Percentiles rank a stretch among this genome's conserved stretches.
Evolutionary conservation across 1,139 yeast species (phyloP).

Genomic region (Kluyveromyces sp.): DNA sequence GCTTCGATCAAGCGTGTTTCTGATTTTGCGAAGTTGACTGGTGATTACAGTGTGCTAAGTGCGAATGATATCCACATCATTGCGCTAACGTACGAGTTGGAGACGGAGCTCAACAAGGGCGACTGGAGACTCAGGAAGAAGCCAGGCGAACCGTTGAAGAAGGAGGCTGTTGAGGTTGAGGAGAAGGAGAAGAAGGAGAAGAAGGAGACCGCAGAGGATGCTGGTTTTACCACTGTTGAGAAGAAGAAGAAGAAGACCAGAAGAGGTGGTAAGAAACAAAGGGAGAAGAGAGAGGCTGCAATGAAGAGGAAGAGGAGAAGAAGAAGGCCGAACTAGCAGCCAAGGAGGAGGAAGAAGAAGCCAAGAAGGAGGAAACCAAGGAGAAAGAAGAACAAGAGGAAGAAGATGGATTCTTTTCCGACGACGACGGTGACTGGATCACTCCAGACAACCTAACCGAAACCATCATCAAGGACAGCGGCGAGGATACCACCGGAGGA

Average conservation of each 20-base stretch:
- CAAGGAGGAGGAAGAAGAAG: constrained; percentile 11
- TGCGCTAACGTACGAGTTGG: constrained; percentile 86
- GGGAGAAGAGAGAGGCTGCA: constrained; percentile 46
- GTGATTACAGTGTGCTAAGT: constrained; percentile 83
- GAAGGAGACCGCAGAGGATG: constrained; percentile 11
- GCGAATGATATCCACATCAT: constrained; percentile 86
- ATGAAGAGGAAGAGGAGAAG: background rate
- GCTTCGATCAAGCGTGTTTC: constrained; percentile 57
- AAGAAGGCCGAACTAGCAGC: constrained; percentile 9
- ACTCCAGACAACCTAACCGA: constrained; percentile 77
- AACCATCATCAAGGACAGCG: constrained; percentile 57
- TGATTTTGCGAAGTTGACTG: constrained; percentile 77
- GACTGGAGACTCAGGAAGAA: constrained; percentile 58
- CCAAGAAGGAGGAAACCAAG: constrained; percentile 27
- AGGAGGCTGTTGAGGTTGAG: constrained; percentile 14
- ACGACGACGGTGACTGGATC: constrained; percentile 92
- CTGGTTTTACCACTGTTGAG: constrained; percentile 14
- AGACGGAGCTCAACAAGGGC: constrained; percentile 61
- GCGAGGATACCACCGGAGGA: constrained; percentile 38
- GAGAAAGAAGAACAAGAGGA: constrained; percentile 39
- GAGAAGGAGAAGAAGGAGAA: constrained; percentile 6
- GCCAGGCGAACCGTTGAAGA: constrained; percentile 53
- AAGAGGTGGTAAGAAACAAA: constrained; percentile 59
- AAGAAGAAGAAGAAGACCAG: constrained; percentile 40
- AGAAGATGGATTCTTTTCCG: constrained; percentile 39